Conservation (phyloP, 169 alveolate genomes). For the Fabrea salina region DNA sequence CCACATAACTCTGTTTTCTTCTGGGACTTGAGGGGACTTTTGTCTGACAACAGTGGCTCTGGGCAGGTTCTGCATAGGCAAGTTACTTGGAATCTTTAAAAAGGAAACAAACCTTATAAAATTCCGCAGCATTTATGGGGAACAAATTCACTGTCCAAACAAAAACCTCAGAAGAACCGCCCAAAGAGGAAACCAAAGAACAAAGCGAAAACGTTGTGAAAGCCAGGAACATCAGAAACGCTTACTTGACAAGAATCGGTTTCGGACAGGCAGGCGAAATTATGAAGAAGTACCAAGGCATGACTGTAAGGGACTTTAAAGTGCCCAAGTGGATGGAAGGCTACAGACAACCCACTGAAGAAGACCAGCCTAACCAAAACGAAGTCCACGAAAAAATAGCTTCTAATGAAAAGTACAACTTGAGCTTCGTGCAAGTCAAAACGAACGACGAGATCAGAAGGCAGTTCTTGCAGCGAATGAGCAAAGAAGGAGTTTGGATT, state of each 20-base stretch:
- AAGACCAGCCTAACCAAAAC: background rate
- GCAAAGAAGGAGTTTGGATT: constrained; percentile 22
- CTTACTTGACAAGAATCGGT: background rate
- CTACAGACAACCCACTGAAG: background rate
- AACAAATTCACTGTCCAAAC: too few species aligned
- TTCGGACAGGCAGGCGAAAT: background rate
- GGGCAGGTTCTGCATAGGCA: background rate
- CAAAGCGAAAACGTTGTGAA: background rate
- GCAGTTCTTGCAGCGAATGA: constrained; percentile 19
- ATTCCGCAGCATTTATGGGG: too few species aligned
- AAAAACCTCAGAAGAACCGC: background rate
- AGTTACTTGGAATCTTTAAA: too few species aligned
- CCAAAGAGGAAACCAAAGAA: background rate
- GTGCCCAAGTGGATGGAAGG: constrained; percentile 23
- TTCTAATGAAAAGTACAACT: background rate
- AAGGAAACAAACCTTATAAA: too few species aligned
- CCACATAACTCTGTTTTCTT: constrained; percentile 31
- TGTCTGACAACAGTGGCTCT: constrained; percentile 2
- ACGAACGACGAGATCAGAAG: constrained; percentile 9
- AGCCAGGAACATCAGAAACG: background rate
- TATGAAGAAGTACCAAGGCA: background rate
- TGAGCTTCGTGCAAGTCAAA: constrained; percentile 8
- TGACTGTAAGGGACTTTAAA: constrained; percentile 11
- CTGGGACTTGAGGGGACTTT: constrained; percentile 3
- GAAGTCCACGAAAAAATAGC: constrained; percentile 1